Conservation (phyloP, 2,329 filamentous ascomycete species). For the Ceratocystis ficicola region DNA sequence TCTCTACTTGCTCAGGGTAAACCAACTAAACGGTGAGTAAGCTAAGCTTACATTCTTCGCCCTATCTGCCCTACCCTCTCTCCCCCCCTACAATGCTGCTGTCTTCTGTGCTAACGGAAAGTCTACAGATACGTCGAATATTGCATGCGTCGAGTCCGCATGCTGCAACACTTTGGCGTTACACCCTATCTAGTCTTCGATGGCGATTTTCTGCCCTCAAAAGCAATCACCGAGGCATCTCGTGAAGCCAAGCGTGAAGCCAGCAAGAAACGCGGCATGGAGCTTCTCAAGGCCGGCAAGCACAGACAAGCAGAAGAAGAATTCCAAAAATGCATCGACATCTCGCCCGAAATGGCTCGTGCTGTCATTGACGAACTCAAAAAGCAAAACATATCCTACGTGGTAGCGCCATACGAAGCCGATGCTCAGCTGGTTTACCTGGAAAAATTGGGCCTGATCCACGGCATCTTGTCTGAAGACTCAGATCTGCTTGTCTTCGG, state of each 20-base stretch:
- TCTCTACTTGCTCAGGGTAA: conserved; percentile 80
- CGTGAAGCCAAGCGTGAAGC: conserved; percentile 65
- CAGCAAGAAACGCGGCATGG: conserved; percentile 61
- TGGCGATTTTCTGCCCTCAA: conserved; percentile 88
- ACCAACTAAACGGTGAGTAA: conserved; percentile 66
- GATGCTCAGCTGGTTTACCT: conserved; percentile 95
- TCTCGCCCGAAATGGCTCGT: conserved; percentile 91
- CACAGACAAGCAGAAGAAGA: conserved; percentile 68
- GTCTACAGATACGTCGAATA: conserved; percentile 68
- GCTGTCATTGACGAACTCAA: conserved; percentile 87
- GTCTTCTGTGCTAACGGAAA: conserved; percentile 15
- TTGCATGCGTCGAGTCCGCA: conserved; percentile 77
- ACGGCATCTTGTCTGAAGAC: conserved; percentile 88
- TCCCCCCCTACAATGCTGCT: background rate
- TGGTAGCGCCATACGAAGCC: conserved; percentile 94
- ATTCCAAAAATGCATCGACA: conserved; percentile 87
- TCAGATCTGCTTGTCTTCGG: conserved; percentile 94
- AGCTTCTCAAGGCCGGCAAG: conserved; percentile 72
- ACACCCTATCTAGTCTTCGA: conserved; percentile 96
- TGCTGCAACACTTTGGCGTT: conserved; percentile 87
- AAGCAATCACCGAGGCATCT: conserved; percentile 71
- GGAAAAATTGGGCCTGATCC: conserved; percentile 69
- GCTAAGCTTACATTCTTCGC: background rate
- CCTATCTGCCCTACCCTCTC: too few species aligned
- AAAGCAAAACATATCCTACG: conserved; percentile 62